A percentile compares a stretch with the other conserved stretches of the same genome.
Evolutionary conservation across 495 filamentous ascomycete genomes (phyloP).

Genomic region (Cairneyella variabilis): DNA sequence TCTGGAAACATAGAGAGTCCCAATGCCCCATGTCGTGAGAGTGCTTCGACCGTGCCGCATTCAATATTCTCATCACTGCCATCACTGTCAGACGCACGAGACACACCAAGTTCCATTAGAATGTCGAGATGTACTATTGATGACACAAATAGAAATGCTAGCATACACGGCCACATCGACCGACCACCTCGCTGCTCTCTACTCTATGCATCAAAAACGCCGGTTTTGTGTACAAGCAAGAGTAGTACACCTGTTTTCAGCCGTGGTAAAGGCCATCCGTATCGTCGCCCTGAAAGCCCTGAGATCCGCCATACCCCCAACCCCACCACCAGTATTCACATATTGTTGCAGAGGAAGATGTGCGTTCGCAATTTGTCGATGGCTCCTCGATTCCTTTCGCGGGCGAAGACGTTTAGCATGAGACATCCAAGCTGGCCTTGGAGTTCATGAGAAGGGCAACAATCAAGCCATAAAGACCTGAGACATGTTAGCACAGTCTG

Average conservation of each 20-base stretch:
- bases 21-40: too few relatives aligned
- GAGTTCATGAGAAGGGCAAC: slow-evolving; percentile 99
- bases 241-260: slow-evolving; percentile 28
- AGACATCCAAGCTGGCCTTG: slow-evolving; percentile 52
- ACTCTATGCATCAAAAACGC: slow-evolving; percentile 29
- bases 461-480: slow-evolving; percentile 96
- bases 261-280: slow-evolving; percentile 5
- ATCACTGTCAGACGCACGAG: too few relatives aligned
- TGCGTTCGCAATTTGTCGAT: slow-evolving; percentile 20
- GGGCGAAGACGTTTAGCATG: slow-evolving; percentile 17
- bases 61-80: too few relatives aligned
- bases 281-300: slow-evolving; percentile 6
- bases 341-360: slow-evolving; percentile 13
- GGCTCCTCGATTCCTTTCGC: slow-evolving; percentile 4
- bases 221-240: slow-evolving; percentile 23
- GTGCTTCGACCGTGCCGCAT: too few relatives aligned
- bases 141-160: slow-evolving; percentile 27
- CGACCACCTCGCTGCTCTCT: slow-evolving; percentile 18
- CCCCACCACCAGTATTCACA: slow-evolving; percentile 24
- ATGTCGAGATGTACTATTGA: slow-evolving; percentile 13
- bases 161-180: slow-evolving; percentile 23
- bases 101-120: too few relatives aligned
- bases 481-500: slow-evolving; percentile 8
- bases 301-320: slow-evolving; percentile 3
- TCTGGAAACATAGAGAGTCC: too few relatives aligned